Base-by-base conservation (phyloP, 441 rosid genomes). In the Gossypium laxum region DNA sequence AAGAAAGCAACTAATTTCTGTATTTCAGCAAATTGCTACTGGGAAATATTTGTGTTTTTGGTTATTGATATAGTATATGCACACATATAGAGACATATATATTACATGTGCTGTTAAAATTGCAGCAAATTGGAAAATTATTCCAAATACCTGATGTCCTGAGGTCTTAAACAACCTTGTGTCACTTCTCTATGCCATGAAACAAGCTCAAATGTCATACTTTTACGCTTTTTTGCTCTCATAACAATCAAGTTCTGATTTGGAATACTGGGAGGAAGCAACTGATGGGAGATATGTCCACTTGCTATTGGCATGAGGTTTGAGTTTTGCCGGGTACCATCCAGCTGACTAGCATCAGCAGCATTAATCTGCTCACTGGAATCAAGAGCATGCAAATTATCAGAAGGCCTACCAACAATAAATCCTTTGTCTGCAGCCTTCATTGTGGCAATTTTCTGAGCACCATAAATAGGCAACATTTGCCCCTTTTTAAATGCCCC, bases 181-280 rank as follows among this genome's bases (percentile, higher is more conserved):
- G 34, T 60, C 69, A 89, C 82, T 83, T 88, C 96, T 82, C 80
- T 83, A 79, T 89, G 85, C 96, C 92, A 94, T 2, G 96, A 84
- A 21, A 82, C 64, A 79, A 79, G 82, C 76, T 79, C 92, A 74
- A 86, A 69, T 18, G 84, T 79, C 61, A 81, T 72, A 47, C 61
- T 84, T 84, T 84, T 94, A 48, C 92, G 96, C 87, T 94, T 93
- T 79, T 83, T 88, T 58, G 83, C 78, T 71, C 82, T 82, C 76
- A 52, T 67, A 45, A 70, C 67, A 17, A 68, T 74, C 77, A 78
- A 38, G 80, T 65, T 77, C 59, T 74, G 70, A 77, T 77, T 79
- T 56, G 80, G 72, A 58, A 75, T 60, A 77, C 74, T 78, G 38
- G 71, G 76, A 71, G 71, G 84, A 69, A 80, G 72, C 58, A 78